A percentile compares a stretch with the other conserved stretches of the same genome.
phyloP scores from a whole-genome alignment of 1,139 yeast genomes.

The Taphrina deformans region DNA sequence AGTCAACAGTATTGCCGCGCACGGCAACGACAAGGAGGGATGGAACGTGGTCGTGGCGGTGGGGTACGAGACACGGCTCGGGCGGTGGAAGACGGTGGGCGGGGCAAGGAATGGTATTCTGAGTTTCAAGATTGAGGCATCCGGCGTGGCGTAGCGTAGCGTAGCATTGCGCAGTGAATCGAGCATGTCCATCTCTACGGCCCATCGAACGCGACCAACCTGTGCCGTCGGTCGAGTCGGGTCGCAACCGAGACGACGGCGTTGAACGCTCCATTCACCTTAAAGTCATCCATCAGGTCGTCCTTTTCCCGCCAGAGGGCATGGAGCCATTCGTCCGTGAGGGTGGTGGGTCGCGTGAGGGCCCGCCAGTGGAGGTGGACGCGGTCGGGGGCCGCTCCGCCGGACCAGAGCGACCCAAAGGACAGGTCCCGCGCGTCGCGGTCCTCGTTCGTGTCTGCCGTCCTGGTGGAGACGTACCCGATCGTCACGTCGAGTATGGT shows the following conservation, averaged over 20 bases:
- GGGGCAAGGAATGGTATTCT: constrained; percentile 36
- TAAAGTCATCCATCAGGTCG: background rate
- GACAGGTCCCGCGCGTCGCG: background rate
- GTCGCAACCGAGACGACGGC: background rate
- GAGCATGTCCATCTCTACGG: background rate
- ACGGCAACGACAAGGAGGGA: constrained; percentile 36
- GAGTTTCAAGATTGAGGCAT: constrained; percentile 2
- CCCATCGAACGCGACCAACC: background rate
- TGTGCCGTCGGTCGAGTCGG: background rate
- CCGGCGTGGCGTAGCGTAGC: background rate
- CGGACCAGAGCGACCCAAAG: background rate
- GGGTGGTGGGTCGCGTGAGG: background rate
- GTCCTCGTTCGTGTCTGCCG: background rate
- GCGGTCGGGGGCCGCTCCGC: background rate
- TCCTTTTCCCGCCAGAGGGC: constrained; percentile 4
- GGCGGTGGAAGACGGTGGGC: constrained; percentile 38
- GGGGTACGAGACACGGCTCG: constrained; percentile 39
- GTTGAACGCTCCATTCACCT: background rate
- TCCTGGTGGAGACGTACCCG: background rate
- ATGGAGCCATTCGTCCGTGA: background rate
- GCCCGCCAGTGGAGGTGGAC: background rate
- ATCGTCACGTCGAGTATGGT: background rate
- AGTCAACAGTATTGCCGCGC: constrained; percentile 37
- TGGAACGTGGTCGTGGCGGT: constrained; percentile 36
- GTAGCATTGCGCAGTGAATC: background rate